phyloP scores from a whole-genome alignment of 192 early-diverging fungal species.

The Geranomyces variabilis region DNA sequence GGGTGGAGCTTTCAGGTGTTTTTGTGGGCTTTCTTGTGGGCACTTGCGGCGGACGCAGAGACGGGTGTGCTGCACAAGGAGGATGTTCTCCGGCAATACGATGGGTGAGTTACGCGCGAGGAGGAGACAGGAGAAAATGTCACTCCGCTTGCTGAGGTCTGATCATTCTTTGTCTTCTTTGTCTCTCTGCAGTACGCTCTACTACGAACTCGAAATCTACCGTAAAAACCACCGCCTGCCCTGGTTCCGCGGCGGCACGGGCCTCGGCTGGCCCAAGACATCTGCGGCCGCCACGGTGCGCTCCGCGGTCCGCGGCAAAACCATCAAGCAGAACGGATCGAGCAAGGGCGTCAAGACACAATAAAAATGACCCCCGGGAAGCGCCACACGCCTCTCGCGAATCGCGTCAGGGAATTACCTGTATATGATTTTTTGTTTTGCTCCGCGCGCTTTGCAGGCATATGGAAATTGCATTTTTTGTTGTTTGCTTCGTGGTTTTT shows the following conservation, averaged over 20 bases:
- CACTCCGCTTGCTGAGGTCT: neutral
- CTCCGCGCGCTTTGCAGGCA: no score
- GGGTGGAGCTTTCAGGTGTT: constrained; percentile 27
- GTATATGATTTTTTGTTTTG: no score
- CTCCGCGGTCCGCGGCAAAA: no score
- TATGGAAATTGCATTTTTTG: no score
- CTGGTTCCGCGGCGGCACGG: constrained; percentile 18
- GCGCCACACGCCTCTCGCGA: no score
- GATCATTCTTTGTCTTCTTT: neutral
- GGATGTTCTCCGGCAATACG: constrained; percentile 20
- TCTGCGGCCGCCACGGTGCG: no score
- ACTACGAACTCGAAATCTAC: constrained; percentile 15
- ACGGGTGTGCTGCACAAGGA: constrained; percentile 14
- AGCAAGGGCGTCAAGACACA: no score
- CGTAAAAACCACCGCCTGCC: constrained; percentile 1
- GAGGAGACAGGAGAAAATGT: neutral
- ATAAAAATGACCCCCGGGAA: no score
- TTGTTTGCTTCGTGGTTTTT: no score
- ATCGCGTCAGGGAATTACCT: no score
- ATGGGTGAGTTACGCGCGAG: neutral
- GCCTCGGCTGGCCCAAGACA: constrained; percentile 2
- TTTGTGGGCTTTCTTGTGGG: constrained; percentile 25
- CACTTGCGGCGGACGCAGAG: constrained; percentile 10
- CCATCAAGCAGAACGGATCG: no score
- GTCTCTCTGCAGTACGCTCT: neutral